Evolutionary conservation across 805 yeast species (phyloP).

Genomic region (Candida krabiensis): DNA sequence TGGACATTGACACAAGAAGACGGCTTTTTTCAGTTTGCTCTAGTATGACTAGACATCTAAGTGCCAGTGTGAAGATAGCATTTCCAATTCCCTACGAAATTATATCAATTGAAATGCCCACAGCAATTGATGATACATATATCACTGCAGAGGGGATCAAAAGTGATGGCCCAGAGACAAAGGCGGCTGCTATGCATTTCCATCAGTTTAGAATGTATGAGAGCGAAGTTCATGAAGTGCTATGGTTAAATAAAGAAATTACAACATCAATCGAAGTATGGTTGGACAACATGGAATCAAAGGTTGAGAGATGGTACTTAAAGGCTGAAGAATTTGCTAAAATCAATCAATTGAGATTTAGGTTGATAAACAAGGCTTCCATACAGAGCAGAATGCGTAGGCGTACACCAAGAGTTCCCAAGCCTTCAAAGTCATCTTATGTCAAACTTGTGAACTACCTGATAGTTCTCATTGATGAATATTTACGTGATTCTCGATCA

Average conservation of each 20-base stretch:
- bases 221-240: conserved; percentile 17
- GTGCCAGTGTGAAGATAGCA: conserved; percentile 10
- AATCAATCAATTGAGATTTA: conserved; percentile 13
- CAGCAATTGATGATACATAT: conserved; percentile 15
- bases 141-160: conserved; percentile 12
- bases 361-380: conserved; percentile 15
- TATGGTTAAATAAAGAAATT: conserved; percentile 13
- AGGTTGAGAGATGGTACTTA: conserved; percentile 13
- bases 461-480: conserved; percentile 13
- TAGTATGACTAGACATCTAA: conserved; percentile 14
- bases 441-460: conserved; percentile 13
- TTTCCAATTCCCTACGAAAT: conserved; percentile 13
- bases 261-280: conserved; percentile 8
- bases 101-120: conserved; percentile 11
- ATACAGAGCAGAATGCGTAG: conserved; percentile 13
- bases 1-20: conserved; percentile 11
- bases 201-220: conserved; percentile 14
- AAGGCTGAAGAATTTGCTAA: conserved; percentile 20
- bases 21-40: conserved; percentile 12
- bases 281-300: conserved; percentile 13
- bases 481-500: conserved; percentile 11
- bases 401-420: conserved; percentile 14
- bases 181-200: conserved; percentile 19
- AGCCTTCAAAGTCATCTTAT: conserved; percentile 10
- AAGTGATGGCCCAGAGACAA: conserved; percentile 13